phyloP scores from a whole-genome alignment of 495 filamentous ascomycete species.

The Neurospora cerealis region DNA sequence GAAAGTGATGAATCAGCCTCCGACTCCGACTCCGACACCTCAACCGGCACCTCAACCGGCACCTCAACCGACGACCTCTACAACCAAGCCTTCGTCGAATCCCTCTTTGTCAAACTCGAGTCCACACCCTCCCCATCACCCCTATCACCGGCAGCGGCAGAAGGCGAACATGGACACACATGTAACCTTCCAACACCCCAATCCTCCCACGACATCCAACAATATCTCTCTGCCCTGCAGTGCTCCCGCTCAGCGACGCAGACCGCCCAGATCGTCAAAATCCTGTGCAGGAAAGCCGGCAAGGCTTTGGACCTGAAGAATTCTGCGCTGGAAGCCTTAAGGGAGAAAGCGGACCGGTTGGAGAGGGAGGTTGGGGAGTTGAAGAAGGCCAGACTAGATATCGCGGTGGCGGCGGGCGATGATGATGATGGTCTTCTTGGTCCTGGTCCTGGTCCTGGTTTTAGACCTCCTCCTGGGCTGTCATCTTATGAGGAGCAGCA shows the following conservation, averaged over 20 bases:
- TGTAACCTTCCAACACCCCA: neutral
- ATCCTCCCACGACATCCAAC: neutral
- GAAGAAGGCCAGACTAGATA: neutral
- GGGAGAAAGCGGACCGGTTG: neutral
- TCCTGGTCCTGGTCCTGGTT: neutral
- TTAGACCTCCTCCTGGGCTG: neutral
- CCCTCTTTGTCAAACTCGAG: neutral
- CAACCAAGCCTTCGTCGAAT: neutral
- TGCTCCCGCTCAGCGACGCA: neutral
- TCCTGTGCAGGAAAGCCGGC: neutral
- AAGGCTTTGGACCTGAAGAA: neutral
- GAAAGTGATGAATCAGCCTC: neutral
- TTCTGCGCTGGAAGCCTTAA: neutral
- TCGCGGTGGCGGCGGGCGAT: neutral
- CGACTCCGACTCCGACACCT: neutral
- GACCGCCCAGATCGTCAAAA: neutral
- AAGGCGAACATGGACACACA: neutral
- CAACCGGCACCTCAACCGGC: neutral
- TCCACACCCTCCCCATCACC: neutral
- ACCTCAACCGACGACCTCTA: neutral
- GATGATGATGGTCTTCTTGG: neutral
- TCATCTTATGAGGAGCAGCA: neutral
- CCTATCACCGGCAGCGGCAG: neutral
- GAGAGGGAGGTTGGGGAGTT: neutral
- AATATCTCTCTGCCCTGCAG: neutral